phyloP scores from a whole-genome alignment of 805 yeast species.

The Candida tibetensis region DNA sequence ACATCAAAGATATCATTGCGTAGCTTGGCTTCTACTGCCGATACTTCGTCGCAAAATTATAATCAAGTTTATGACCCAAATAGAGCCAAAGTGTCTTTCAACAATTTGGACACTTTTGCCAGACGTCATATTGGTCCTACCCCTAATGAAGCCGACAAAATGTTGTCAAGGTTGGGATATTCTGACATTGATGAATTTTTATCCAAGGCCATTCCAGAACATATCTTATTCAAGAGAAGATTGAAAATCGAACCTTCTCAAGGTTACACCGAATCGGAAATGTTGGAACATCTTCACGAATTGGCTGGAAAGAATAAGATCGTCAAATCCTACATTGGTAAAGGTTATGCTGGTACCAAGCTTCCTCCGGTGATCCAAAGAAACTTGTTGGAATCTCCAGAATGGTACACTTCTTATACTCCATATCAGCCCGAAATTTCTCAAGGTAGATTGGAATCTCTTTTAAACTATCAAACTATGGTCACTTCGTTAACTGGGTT shows the following conservation, averaged over 20 bases:
- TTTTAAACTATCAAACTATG: conserved; percentile 91
- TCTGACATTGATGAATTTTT: conserved; percentile 69
- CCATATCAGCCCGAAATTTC: conserved; percentile 98
- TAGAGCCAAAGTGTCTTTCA: conserved; percentile 15
- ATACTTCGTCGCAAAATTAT: conserved; percentile 56
- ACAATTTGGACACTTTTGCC: conserved; percentile 72
- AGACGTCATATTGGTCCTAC: conserved; percentile 90
- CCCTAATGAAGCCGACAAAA: conserved; percentile 55
- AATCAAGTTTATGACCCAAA: conserved; percentile 45
- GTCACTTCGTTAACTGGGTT: conserved; percentile 88
- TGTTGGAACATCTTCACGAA: conserved; percentile 62
- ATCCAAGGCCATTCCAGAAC: conserved; percentile 69
- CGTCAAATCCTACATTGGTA: conserved; percentile 78
- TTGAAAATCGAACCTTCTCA: conserved; percentile 62
- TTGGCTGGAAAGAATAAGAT: conserved; percentile 76
- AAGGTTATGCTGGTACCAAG: conserved; percentile 89
- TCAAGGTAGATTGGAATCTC: conserved; percentile 90
- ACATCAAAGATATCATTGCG: too few relatives aligned
- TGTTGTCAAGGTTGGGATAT: conserved; percentile 68
- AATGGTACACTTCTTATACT: conserved; percentile 98
- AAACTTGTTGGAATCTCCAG: conserved; percentile 88
- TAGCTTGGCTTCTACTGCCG: too few relatives aligned
- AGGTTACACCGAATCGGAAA: conserved; percentile 81
- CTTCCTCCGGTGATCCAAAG: conserved; percentile 92
- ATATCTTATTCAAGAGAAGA: conserved; percentile 66